phyloP scores from a whole-genome alignment of 495 filamentous ascomycete genomes.

The Penicillium simplicissimum region DNA sequence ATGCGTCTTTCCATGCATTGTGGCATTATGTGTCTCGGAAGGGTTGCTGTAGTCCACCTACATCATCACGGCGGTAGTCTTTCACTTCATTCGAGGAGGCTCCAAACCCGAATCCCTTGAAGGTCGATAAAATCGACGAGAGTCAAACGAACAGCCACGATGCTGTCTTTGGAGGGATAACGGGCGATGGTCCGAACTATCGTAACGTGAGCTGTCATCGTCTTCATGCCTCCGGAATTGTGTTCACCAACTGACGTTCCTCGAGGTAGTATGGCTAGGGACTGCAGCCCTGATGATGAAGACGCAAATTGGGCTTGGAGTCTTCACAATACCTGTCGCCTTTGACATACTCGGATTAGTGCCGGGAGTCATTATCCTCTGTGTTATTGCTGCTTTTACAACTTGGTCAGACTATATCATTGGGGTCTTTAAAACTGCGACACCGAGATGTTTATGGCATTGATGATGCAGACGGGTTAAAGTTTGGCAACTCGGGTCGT shows the following conservation, averaged over 20 bases:
- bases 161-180: constrained; percentile 23
- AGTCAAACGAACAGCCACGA: constrained; percentile 10
- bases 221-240: not conserved
- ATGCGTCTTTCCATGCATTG: no score
- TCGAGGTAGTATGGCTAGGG: constrained; percentile 36
- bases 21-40: not conserved
- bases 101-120: not conserved
- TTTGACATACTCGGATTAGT: constrained; percentile 64
- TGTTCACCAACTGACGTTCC: not conserved
- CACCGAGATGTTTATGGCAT: constrained; percentile 67
- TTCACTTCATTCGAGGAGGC: not conserved
- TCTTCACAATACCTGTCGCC: constrained; percentile 58
- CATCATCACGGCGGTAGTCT: not conserved
- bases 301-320: constrained; percentile 58
- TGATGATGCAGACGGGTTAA: constrained; percentile 63
- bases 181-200: constrained; percentile 20
- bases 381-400: constrained; percentile 59
- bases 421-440: constrained; percentile 66
- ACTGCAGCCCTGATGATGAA: constrained; percentile 43
- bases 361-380: constrained; percentile 49
- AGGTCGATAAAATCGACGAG: not conserved
- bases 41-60: not conserved
- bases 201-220: constrained; percentile 12
- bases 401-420: constrained; percentile 75
- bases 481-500: constrained; percentile 62